Conservation (phyloP, 2,329 filamentous ascomycete genomes). For the Aspergillus caelatus region DNA sequence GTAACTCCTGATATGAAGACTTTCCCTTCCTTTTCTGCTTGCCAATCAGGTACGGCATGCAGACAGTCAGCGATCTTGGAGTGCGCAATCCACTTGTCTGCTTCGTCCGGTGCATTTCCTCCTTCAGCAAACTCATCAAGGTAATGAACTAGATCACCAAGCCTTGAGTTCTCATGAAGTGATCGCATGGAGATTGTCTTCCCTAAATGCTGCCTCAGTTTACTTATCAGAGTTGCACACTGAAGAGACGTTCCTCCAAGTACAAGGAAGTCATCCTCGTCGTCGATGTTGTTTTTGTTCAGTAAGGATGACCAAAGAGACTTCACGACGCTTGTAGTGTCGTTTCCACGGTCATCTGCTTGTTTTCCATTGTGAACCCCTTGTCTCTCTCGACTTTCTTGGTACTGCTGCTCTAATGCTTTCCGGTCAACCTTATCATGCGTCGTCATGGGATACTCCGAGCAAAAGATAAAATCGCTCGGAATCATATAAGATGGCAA, state of each 20-base stretch:
- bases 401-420: constrained; percentile 18
- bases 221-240: constrained; percentile 8
- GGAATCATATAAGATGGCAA: constrained; percentile 72
- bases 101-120: constrained; percentile 11
- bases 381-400: background rate
- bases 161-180: constrained; percentile 4
- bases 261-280: constrained; percentile 13
- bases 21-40: constrained; percentile 8
- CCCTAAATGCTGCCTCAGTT: background rate
- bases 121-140: constrained; percentile 9
- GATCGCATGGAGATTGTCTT: constrained; percentile 13
- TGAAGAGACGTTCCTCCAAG: constrained; percentile 15
- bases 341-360: background rate
- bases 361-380: background rate
- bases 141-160: constrained; percentile 5
- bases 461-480: constrained; percentile 66
- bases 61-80: constrained; percentile 5
- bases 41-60: constrained; percentile 7
- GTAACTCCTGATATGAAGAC: constrained; percentile 72
- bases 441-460: constrained; percentile 68
- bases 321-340: background rate
- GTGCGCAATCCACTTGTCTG: constrained; percentile 2
- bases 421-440: constrained; percentile 64
- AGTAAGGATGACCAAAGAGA: constrained; percentile 12
- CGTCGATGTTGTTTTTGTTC: background rate